These are phyloP conservation scores for Salix koriyanagi DNA, from an alignment of 345 rosid genomes.

Conservation along the genomic window DNA sequence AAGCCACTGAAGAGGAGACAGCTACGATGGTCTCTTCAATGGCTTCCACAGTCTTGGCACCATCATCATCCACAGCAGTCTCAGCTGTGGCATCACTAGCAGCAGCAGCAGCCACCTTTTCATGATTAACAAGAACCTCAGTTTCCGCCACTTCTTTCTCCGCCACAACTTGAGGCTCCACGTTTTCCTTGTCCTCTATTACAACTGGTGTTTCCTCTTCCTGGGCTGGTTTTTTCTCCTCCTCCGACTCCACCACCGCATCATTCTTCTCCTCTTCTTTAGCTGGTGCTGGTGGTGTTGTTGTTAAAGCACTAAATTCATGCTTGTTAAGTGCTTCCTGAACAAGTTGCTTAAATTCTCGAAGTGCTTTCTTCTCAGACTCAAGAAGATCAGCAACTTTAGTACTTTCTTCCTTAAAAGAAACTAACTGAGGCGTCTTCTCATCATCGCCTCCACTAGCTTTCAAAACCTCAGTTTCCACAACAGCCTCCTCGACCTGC, in stretches of 20 bases:
- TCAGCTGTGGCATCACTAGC: background rate
- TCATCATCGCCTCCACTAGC: conserved; percentile 11
- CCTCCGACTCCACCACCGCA: background rate
- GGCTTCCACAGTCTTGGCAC: conserved; percentile 28
- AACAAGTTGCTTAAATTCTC: conserved; percentile 26
- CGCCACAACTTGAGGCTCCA: background rate
- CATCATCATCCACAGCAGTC: conserved; percentile 20
- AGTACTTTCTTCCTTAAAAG: conserved; percentile 30
- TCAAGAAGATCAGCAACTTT: conserved; percentile 26
- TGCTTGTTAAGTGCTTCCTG: conserved; percentile 30
- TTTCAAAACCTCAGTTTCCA: background rate
- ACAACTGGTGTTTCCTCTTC: background rate
- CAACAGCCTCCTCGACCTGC: conserved; percentile 5
- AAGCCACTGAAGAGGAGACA: conserved; percentile 16
- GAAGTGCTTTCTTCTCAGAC: conserved; percentile 27
- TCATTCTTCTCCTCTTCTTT: conserved; percentile 2
- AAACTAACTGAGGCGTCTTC: conserved; percentile 5
- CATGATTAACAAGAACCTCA: background rate
- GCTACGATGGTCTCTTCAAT: conserved; percentile 29
- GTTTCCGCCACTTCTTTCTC: background rate
- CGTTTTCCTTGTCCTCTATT: conserved; percentile 1
- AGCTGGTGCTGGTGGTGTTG: conserved; percentile 4
- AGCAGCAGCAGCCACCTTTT: background rate
- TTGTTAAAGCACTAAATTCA: conserved; percentile 8
- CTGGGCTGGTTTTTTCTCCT: conserved; percentile 2